Percentiles rank a stretch among this genome's conserved stretches.
phyloP scores from a whole-genome alignment of 768 basidiomycete species.

The Mycena chlorophos region DNA sequence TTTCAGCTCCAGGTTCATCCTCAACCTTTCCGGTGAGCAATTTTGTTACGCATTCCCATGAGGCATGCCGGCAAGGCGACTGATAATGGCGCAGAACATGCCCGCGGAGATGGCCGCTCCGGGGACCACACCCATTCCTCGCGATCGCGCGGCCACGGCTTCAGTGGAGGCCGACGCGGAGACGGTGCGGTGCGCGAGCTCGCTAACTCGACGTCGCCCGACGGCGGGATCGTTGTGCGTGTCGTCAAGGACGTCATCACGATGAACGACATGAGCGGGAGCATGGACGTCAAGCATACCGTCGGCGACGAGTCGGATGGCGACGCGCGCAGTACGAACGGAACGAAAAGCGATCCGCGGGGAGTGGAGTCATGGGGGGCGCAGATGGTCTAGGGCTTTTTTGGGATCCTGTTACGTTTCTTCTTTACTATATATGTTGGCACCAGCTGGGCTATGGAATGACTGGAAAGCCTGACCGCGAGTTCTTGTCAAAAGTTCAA shows the following conservation, averaged over 20 bases:
- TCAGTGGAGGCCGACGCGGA: background rate
- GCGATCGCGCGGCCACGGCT: background rate
- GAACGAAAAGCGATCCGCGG: too few species aligned
- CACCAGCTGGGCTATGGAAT: too few species aligned
- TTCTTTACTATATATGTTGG: too few species aligned
- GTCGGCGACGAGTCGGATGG: background rate
- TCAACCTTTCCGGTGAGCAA: conserved; percentile 22
- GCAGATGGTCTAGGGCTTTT: too few species aligned
- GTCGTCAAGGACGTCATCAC: conserved; percentile 12
- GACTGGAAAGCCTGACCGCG: too few species aligned
- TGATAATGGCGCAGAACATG: conserved; percentile 6
- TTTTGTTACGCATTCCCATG: background rate
- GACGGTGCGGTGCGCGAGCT: background rate
- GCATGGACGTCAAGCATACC: background rate
- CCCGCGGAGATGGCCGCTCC: conserved; percentile 6
- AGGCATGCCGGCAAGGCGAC: background rate
- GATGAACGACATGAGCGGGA: conserved; percentile 10
- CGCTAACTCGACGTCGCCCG: background rate
- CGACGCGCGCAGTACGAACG: too few species aligned
- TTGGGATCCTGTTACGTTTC: too few species aligned
- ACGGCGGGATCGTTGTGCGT: conserved; percentile 2
- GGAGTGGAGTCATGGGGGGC: too few species aligned
- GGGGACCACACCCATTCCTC: conserved; percentile 8
- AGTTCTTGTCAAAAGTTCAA: too few species aligned
- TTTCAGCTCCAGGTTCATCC: conserved; percentile 18